Base-by-base conservation (phyloP, 495 filamentous ascomycete species). In the Xylaria grammica region DNA sequence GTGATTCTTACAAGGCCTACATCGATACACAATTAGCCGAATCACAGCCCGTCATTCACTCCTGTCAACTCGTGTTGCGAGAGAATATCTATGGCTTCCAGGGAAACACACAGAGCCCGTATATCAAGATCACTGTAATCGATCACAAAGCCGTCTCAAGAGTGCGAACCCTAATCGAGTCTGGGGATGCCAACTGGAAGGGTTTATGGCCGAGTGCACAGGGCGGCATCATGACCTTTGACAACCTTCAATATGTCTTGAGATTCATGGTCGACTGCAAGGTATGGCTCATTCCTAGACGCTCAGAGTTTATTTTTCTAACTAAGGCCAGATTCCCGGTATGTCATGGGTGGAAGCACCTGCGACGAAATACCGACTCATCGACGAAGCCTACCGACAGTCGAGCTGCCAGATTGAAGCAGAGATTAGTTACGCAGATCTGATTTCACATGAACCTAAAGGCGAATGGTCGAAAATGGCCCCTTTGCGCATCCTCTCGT, bases 391-490 rank as follows among this genome's bases (percentile, higher is more conserved):
- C 51, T 82, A 91, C 52, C 84, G 86, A 55, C 87, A 94, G 29
- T 97, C 94, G 17, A 97, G 90, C 67, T 98, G 95, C 69, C 95
- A 99, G 74, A 94, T 99, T 62, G 95, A 99, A 74, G 95, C 96
- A 26, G 78, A 85, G 40, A 83, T 95, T 20, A 87, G 90, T 76
- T 97, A 93, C 69, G 79, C 77, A 61, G 87, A 97, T 70, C 78
- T 99, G 40, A 90, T 97, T 63, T 87, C 95, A 7, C 94, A 98
- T 73, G 83, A 90, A 26, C 87, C 91, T n/a, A 89, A 91, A 62
- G 95, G 94, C 4, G 95, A 98, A 73, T 99, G 95, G 92, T 92
- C 91, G 10, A 99, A 97, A 78, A 98, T 99, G 92, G 96, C 95
- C 0, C 95, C 95, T 1, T 81, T 99, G 20, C 87, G 95, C 40